These are phyloP conservation scores for Clarireedia sp. DNA, from an alignment of 2,329 filamentous ascomycete genomes.

Conservation along the genomic window DNA sequence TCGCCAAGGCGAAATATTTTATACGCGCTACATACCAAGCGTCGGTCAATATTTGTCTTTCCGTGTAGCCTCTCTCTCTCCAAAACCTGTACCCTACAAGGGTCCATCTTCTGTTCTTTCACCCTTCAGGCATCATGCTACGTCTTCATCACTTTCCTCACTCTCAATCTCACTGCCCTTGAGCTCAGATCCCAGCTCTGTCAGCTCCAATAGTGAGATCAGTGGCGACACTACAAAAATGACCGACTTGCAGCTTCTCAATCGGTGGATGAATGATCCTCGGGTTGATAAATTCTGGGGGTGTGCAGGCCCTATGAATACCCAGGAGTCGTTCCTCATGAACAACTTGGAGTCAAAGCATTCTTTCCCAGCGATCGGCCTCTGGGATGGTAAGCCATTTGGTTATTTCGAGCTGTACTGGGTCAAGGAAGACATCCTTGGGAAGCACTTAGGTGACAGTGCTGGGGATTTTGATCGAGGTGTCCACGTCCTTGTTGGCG, in stretches of 20 bases:
- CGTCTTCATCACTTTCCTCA: slow-evolving; percentile 23
- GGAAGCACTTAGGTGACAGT: slow-evolving; percentile 57
- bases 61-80: slow-evolving; percentile 67
- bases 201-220: slow-evolving; percentile 31
- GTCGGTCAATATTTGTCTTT: slow-evolving; percentile 81
- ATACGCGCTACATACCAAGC: slow-evolving; percentile 77
- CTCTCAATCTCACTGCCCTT: slow-evolving; percentile 29
- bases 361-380: slow-evolving; percentile 83
- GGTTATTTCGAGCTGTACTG: slow-evolving; percentile 98
- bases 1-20: slow-evolving; percentile 84
- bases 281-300: slow-evolving; percentile 86
- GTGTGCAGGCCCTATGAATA: slow-evolving; percentile 44
- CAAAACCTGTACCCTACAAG: slow-evolving; percentile 53
- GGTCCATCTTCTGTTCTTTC: slow-evolving; percentile 40
- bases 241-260: slow-evolving; percentile 60
- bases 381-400: slow-evolving; percentile 93
- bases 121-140: slow-evolving; percentile 24
- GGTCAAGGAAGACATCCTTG: slow-evolving; percentile 85
- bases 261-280: slow-evolving; percentile 82
- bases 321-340: slow-evolving; percentile 61
- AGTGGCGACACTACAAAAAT: slow-evolving; percentile 23
- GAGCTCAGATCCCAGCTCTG: slow-evolving; percentile 35
- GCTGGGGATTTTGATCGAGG: slow-evolving; percentile 80
- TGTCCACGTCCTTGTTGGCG: slow-evolving; percentile 80
- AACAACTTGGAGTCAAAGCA: slow-evolving; percentile 58